Conservation (phyloP, 2,329 filamentous ascomycete species). For the Alternaria solani region DNA sequence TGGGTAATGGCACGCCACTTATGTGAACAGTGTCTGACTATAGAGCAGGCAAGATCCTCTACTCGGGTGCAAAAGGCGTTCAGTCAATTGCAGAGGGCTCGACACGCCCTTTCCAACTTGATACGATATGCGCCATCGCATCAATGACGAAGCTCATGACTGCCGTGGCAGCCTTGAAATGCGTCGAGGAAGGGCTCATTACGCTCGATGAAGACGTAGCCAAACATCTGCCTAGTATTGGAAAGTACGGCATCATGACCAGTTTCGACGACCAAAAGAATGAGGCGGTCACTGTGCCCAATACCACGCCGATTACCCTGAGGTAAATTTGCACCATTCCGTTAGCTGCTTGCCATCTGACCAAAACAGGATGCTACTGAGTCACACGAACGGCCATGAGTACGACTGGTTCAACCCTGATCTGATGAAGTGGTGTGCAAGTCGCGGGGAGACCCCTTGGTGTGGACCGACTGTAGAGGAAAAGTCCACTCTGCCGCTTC, state of each 20-base stretch:
- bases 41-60: conserved; percentile 4
- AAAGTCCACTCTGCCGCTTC: conserved; percentile 59
- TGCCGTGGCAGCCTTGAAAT: conserved; percentile 27
- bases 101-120: conserved; percentile 11
- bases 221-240: conserved; percentile 37
- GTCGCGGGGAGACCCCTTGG: conserved; percentile 37
- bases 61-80: conserved; percentile 12
- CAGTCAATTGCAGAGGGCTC: conserved; percentile 9
- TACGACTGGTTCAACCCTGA: conserved; percentile 57
- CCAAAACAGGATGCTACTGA: conserved; percentile 49
- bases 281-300: conserved; percentile 37
- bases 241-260: conserved; percentile 44
- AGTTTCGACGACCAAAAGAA: conserved; percentile 23
- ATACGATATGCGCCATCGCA: conserved; percentile 58
- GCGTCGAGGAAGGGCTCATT: conserved; percentile 35
- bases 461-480: conserved; percentile 60
- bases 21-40: not conserved
- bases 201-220: conserved; percentile 28
- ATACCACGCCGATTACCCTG: conserved; percentile 54
- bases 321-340: conserved; percentile 22
- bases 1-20: not conserved
- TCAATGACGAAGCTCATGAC: conserved; percentile 43
- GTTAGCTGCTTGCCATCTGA: not conserved
- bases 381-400: conserved; percentile 56
- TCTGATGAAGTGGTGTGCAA: conserved; percentile 48